A percentile compares a stretch with the other conserved stretches of the same genome.
Conservation (phyloP, 2,329 filamentous ascomycete species). For the Diaporthe sp. region DNA sequence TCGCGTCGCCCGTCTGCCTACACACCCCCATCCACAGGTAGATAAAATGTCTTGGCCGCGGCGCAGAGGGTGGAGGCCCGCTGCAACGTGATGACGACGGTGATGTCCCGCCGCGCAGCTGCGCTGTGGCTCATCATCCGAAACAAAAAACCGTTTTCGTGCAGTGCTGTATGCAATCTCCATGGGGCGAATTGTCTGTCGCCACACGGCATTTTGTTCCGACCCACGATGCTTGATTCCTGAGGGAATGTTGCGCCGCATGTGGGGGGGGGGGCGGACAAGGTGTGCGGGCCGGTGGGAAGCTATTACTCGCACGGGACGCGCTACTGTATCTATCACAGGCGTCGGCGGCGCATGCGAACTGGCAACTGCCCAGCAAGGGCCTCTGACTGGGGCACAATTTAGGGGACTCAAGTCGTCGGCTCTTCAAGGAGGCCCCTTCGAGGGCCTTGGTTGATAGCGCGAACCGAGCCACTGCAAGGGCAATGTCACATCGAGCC, state of each 20-base stretch:
- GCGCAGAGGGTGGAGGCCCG: background rate
- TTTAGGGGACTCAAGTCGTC: background rate
- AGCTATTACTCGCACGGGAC: slow-evolving; percentile 10
- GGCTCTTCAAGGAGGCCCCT: background rate
- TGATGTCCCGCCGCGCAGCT: background rate
- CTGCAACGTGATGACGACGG: slow-evolving; percentile 24
- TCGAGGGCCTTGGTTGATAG: background rate
- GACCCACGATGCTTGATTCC: background rate
- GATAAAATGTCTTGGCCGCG: slow-evolving; percentile 6
- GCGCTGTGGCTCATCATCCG: slow-evolving; percentile 9
- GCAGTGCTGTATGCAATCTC: background rate
- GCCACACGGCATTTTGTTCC: background rate
- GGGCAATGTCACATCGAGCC: slow-evolving; percentile 24
- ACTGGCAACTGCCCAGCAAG: background rate
- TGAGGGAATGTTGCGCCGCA: background rate
- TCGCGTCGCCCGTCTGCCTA: background rate
- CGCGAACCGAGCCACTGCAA: slow-evolving; percentile 22
- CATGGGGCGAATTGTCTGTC: background rate
- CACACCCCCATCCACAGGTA: background rate
- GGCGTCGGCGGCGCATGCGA: slow-evolving; percentile 2
- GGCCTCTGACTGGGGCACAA: background rate
- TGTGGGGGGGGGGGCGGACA: background rate
- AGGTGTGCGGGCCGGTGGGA: background rate
- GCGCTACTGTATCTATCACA: background rate
- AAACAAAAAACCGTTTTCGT: background rate